Evolutionary conservation across 2,329 filamentous ascomycete species (phyloP).

Genomic region (Aspergillus cejpii): DNA sequence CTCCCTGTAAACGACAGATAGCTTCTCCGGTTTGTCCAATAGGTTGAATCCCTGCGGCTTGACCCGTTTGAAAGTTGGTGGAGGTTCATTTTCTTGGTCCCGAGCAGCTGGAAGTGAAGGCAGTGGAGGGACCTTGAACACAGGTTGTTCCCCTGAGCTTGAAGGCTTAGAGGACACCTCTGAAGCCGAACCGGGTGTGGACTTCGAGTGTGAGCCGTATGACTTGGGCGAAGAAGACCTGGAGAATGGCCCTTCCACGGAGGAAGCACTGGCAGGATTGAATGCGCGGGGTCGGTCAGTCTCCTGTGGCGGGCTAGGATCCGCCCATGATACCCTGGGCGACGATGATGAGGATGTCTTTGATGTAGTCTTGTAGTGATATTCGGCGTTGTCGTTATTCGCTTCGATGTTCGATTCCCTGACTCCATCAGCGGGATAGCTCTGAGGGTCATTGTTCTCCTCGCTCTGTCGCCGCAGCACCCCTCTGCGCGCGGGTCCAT

Average conservation of each 20-base stretch:
- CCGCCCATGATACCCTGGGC: slow-evolving; percentile 35
- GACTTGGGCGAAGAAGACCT: slow-evolving; percentile 32
- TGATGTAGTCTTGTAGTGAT: slow-evolving; percentile 18
- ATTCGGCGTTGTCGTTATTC: slow-evolving; percentile 25
- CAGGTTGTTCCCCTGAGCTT: slow-evolving; percentile 43
- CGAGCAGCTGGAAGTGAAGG: slow-evolving; percentile 56
- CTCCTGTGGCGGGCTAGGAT: slow-evolving; percentile 26
- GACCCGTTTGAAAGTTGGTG: slow-evolving; percentile 59
- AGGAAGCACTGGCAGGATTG: slow-evolving; percentile 15
- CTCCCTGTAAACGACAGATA: slow-evolving; percentile 45
- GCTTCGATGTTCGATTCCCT: slow-evolving; percentile 26
- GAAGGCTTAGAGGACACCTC: slow-evolving; percentile 37
- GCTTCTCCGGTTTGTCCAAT: slow-evolving; percentile 52
- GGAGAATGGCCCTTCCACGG: slow-evolving; percentile 28
- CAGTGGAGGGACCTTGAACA: slow-evolving; percentile 53
- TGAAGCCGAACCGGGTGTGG: slow-evolving; percentile 40
- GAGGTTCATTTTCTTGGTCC: slow-evolving; percentile 81
- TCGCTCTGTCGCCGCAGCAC: slow-evolving; percentile 56
- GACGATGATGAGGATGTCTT: slow-evolving; percentile 24
- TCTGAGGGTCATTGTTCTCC: slow-evolving; percentile 49
- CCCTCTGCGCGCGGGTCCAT: slow-evolving; percentile 70
- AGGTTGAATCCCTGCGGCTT: slow-evolving; percentile 52
- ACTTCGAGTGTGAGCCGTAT: slow-evolving; percentile 33
- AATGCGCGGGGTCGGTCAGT: slow-evolving; percentile 20
- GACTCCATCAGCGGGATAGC: slow-evolving; percentile 23